Evolutionary conservation across 2,329 filamentous ascomycete genomes (phyloP).

Genomic region (Scedosporium boydii): DNA sequence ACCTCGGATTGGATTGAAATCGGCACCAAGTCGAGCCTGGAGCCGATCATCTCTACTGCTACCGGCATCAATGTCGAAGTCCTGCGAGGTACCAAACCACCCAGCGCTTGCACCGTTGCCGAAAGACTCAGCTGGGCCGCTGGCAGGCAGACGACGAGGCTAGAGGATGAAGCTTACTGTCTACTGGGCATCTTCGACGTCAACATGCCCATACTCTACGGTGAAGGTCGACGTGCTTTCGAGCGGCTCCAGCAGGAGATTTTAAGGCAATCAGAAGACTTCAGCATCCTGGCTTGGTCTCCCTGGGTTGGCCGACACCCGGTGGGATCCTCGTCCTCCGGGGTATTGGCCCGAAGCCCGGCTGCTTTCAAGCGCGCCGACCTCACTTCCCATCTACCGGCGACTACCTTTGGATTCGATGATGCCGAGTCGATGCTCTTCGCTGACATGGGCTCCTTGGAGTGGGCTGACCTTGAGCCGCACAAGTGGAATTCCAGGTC

Average conservation of each 20-base stretch:
- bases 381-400: slow-evolving; percentile 9
- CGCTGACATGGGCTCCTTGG: slow-evolving; percentile 8
- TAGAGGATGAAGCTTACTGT: slow-evolving; percentile 21
- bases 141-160: slow-evolving; percentile 14
- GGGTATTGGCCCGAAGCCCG: slow-evolving; percentile 8
- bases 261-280: slow-evolving; percentile 21
- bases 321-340: background rate
- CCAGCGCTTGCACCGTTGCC: slow-evolving; percentile 9
- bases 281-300: slow-evolving; percentile 22
- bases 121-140: slow-evolving; percentile 19
- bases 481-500: slow-evolving; percentile 4
- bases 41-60: slow-evolving; percentile 9
- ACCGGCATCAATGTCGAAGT: slow-evolving; percentile 15
- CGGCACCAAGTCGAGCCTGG: slow-evolving; percentile 15
- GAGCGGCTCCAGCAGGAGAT: slow-evolving; percentile 24
- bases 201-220: slow-evolving; percentile 20
- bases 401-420: slow-evolving; percentile 11
- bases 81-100: slow-evolving; percentile 8
- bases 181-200: slow-evolving; percentile 19
- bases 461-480: slow-evolving; percentile 9
- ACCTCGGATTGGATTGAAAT: slow-evolving; percentile 16
- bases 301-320: slow-evolving; percentile 5
- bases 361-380: slow-evolving; percentile 9
- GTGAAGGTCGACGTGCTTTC: slow-evolving; percentile 21
- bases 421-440: slow-evolving; percentile 12